Conservation (phyloP, 2,329 filamentous ascomycete genomes). For the Pleurostoma richardsiae region DNA sequence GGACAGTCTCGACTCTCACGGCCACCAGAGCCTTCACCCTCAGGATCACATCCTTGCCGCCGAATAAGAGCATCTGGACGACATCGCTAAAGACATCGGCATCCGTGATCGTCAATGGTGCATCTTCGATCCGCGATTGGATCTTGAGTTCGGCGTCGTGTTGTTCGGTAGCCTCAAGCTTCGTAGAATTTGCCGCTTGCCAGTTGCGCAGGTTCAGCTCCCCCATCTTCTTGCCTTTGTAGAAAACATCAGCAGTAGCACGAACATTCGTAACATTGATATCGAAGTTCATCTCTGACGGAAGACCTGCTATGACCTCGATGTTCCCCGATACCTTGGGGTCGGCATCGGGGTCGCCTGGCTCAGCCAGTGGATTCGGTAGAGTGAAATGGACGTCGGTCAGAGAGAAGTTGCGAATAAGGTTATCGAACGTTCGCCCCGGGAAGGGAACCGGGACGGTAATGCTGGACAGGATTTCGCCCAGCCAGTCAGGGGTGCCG, state of each 20-base stretch:
- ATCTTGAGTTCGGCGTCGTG: conserved; percentile 65
- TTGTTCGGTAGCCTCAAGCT: conserved; percentile 50
- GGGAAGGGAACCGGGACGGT: conserved; percentile 82
- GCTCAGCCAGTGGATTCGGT: conserved; percentile 74
- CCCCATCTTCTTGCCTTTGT: conserved; percentile 73
- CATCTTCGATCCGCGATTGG: conserved; percentile 69
- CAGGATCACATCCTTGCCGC: conserved; percentile 62
- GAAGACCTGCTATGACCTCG: conserved; percentile 71
- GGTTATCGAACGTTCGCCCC: conserved; percentile 71
- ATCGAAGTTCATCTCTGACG: conserved; percentile 81
- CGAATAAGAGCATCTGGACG: conserved; percentile 75
- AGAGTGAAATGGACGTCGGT: conserved; percentile 81
- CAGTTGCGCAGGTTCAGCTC: conserved; percentile 74
- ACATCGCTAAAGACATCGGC: conserved; percentile 73
- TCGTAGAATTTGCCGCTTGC: conserved; percentile 80
- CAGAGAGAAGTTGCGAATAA: conserved; percentile 85
- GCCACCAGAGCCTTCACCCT: conserved; percentile 77
- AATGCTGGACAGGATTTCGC: conserved; percentile 72
- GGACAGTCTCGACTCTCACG: conserved; percentile 72
- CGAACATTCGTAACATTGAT: conserved; percentile 73
- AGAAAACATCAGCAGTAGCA: conserved; percentile 76
- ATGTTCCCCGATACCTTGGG: conserved; percentile 82
- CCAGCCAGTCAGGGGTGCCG: conserved; percentile 76
- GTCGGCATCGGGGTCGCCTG: conserved; percentile 64
- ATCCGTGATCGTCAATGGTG: conserved; percentile 78